phyloP scores from a whole-genome alignment of 768 basidiomycete species.

The Porphyrellus cyaneotinctus region DNA sequence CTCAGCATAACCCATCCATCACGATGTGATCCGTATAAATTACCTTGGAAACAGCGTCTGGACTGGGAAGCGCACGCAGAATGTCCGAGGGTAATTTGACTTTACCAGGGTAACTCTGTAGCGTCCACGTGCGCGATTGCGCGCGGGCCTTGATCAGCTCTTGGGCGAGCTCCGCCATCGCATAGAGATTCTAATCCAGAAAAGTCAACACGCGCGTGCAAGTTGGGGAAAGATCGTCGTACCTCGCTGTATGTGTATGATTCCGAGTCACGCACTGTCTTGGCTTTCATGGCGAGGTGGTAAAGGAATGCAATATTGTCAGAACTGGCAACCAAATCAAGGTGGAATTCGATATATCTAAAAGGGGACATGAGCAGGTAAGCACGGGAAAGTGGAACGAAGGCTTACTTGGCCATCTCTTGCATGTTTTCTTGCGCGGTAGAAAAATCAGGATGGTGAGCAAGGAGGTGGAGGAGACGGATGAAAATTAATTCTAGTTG shows the following conservation, averaged over 20 bases:
- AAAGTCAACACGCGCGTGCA: neutral
- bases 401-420: slow-evolving; percentile 74
- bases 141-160: slow-evolving; percentile 73
- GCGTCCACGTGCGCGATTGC: slow-evolving; percentile 62
- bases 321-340: slow-evolving; percentile 68
- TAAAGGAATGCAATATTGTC: slow-evolving; percentile 85
- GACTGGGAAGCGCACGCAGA: slow-evolving; percentile 61
- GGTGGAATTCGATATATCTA: slow-evolving; percentile 88
- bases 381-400: neutral
- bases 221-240: slow-evolving; percentile 4
- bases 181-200: slow-evolving; percentile 71
- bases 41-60: slow-evolving; percentile 65
- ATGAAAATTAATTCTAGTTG: slow-evolving; percentile 80
- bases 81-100: slow-evolving; percentile 80
- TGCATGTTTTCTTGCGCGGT: slow-evolving; percentile 61
- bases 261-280: slow-evolving; percentile 81
- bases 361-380: neutral
- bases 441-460: slow-evolving; percentile 92
- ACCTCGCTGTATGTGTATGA: slow-evolving; percentile 71
- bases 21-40: neutral
- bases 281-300: slow-evolving; percentile 74
- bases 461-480: slow-evolving; percentile 80
- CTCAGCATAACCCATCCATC: neutral
- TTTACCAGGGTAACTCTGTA: slow-evolving; percentile 78
- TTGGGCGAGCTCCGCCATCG: slow-evolving; percentile 84